These are phyloP conservation scores for Lachancea meyersii DNA, from an alignment of 805 yeast genomes.

Conservation along the genomic window DNA sequence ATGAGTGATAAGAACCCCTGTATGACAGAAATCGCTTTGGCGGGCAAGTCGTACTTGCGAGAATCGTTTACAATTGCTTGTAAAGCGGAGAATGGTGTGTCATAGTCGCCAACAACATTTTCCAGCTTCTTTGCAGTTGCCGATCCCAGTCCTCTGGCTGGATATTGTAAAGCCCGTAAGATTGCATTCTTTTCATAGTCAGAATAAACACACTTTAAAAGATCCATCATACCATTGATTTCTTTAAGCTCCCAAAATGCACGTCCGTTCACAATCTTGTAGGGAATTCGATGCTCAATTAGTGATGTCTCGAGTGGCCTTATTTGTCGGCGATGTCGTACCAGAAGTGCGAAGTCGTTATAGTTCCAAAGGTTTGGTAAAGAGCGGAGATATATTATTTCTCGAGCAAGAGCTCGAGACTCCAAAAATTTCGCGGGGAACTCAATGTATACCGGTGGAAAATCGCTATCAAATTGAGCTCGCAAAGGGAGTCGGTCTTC, in stretches of 20 bases:
- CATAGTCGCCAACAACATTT: constrained; percentile 1
- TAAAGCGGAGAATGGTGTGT: constrained; percentile 10
- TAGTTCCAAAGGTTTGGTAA: constrained; percentile 42
- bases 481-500: constrained; percentile 38
- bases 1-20: constrained; percentile 22
- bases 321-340: constrained; percentile 58
- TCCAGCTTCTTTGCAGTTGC: constrained; percentile 37
- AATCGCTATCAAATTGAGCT: constrained; percentile 40
- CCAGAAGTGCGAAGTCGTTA: constrained; percentile 66
- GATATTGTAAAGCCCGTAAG: constrained; percentile 50
- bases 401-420: constrained; percentile 51
- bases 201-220: constrained; percentile 55
- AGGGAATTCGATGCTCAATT: constrained; percentile 51
- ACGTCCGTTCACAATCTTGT: constrained; percentile 60
- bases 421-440: constrained; percentile 45
- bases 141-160: constrained; percentile 64
- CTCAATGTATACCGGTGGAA: constrained; percentile 43
- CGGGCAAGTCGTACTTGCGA: constrained; percentile 6
- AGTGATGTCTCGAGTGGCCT: constrained; percentile 60
- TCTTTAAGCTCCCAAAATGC: constrained; percentile 79
- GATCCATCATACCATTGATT: constrained; percentile 54
- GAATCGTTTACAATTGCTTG: constrained; percentile 12
- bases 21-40: constrained; percentile 20
- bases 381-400: constrained; percentile 43
- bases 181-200: constrained; percentile 56